Base-by-base conservation (phyloP, 1,139 yeast species). In the Zygosaccharomyces pseudobailii region DNA sequence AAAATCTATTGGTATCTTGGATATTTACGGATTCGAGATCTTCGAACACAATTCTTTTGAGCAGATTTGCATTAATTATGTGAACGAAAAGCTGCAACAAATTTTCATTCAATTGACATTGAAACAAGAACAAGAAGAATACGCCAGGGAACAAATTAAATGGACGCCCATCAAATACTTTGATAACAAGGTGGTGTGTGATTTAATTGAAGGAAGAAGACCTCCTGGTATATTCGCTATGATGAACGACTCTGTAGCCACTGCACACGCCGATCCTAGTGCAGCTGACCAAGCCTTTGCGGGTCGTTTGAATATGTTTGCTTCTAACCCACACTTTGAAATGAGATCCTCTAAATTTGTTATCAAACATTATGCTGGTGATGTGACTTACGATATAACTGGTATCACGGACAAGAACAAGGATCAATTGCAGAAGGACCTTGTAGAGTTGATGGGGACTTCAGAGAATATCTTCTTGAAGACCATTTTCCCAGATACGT, bases 151-250 rank as follows among this genome's bases (percentile, higher is more conserved):
- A 68, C 87, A 88, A 67, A 94, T 94, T 63, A 79, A 88, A 65
- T 94, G 99, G 99, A 87, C 96, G 6, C 98, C 98, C 19, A 94
- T 94, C 64, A 87, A 92, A 55, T 94, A 89, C 69, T 94, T 94
- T 72, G 92, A 94, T 70, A 94, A 94, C 70, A 85, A 92, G 69
- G 85, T 94, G 57, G 99, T 94, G 36, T 94, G 98, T 73, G 99
- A 94, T 62, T 76, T 94, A 65, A 94, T 94, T 64, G 99, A 94
- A 69, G 87, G 89, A 31, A 80, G 82, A 50, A 80, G 97, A 62
- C 98, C 98, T 2, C 97, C 97, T 0, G 99, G 99, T 52, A 78
- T 94, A 43, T 90, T 94, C 71, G 95, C 98, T 2, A 96, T 96
- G 1, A 76, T 94, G 69, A 92, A 92, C 68, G 99, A 94, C 71